Evolutionary conservation across 108 stramenopile species (phyloP), one percentile per base, ranked within the genome.

Genomic region (Cylindrotheca fusiformis): DNA sequence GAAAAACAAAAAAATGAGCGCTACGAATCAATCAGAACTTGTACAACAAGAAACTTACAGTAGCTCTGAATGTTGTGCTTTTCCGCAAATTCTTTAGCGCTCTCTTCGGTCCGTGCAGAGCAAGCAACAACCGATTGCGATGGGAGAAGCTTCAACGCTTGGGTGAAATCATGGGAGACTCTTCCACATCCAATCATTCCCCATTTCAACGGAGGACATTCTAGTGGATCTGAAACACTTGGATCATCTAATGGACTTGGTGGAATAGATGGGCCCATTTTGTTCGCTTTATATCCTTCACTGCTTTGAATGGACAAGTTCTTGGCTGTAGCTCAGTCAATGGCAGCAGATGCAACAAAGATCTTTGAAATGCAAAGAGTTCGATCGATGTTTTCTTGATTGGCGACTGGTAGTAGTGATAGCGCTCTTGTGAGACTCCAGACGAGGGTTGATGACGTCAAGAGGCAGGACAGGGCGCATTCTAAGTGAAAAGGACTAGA

Each of bases 151-250:
- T 80, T 80, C 53, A 84, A 25, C 10, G 79, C 79, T 55, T 81
- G 79, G 1, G 69, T 69, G 55, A 85, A 85, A 58, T 81, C 80
- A 59, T 85, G 80, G n/a, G 75, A 80, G 23, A 80, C 76, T 29
- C 81, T 59, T 2, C 90, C 90, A 45, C 82, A 80, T 10, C 90
- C 90, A 14, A 74, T 24, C 32, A 74, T 67, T 10, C 86, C 90
- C 90, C 90, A 91, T 59, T 81, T 70, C 55, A 91, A 68, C 3
- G 76, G 75, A 44, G 81, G 82, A 58, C 82, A 83, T 46, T 73
- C 55, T 55, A 79, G 46, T 30, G 78, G 77, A 62, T 83, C 70
- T 6, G 50, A 4, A 1, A 70, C 24, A 22, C 46, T 33, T 10
- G 64, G 75, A 65, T 79, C 78, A 48, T 83, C 82, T 21, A 79